These are phyloP conservation scores for Suhomyces kunorum DNA, from an alignment of 1,139 yeast genomes.

Conservation along the genomic window DNA sequence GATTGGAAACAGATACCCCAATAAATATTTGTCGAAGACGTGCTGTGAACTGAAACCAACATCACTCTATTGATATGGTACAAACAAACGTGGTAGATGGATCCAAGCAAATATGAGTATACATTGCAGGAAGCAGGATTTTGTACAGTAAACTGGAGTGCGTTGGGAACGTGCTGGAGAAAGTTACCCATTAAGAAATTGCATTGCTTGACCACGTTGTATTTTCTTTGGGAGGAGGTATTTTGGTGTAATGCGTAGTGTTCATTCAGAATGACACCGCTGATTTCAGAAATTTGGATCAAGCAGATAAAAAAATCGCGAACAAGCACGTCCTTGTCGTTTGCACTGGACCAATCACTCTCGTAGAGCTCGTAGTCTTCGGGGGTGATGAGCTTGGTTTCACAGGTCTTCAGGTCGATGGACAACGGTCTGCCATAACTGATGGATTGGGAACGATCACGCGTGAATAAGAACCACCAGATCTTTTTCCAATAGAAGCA, in stretches of 20 bases:
- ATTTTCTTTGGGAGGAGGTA: conserved; percentile 7
- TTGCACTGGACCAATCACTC: conserved; percentile 7
- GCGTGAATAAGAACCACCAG: conserved; percentile 20
- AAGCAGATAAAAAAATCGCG: conserved; percentile 14
- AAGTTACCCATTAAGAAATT: conserved; percentile 16
- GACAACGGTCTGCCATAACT: conserved; percentile 18
- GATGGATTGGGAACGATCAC: conserved; percentile 16
- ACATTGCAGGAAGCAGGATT: conserved; percentile 12
- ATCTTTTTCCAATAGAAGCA: conserved; percentile 12
- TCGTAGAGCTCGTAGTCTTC: conserved; percentile 16
- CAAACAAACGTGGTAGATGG: conserved; percentile 15
- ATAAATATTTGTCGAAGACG: conserved; percentile 9
- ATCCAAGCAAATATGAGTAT: conserved; percentile 14
- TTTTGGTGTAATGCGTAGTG: conserved; percentile 10
- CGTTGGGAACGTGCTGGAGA: conserved; percentile 12
- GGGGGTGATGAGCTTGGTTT: conserved; percentile 8
- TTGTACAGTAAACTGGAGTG: conserved; percentile 12
- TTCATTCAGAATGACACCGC: conserved; percentile 15
- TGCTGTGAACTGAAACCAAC: conserved; percentile 10
- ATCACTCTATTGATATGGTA: conserved; percentile 18
- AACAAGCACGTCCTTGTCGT: conserved; percentile 6
- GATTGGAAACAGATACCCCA: conserved; percentile 19
- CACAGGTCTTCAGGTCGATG: conserved; percentile 10
- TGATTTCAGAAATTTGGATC: conserved; percentile 14
- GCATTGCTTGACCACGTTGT: conserved; percentile 15